These are phyloP conservation scores for Hypericum perforatum DNA, from an alignment of 345 rosid species.

Conservation along the genomic window DNA sequence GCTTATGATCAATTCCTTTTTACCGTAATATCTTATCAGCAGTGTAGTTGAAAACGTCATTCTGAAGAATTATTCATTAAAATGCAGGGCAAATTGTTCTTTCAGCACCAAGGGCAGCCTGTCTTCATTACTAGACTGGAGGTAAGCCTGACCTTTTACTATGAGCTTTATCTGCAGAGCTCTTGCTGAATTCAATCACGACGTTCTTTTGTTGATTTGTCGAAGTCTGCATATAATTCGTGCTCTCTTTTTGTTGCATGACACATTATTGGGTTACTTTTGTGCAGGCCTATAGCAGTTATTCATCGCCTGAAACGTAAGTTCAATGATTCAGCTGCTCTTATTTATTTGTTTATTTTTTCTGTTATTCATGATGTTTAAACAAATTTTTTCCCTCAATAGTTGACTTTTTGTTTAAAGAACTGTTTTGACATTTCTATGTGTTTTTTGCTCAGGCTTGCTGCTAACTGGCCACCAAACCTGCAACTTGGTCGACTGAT, in stretches of 20 bases:
- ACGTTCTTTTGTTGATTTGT: too few species aligned
- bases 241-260: not conserved
- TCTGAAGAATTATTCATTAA: slow-evolving; percentile 11
- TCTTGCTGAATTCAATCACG: not conserved
- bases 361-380: not conserved
- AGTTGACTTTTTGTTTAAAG: not conserved
- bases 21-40: too few species aligned
- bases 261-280: slow-evolving; percentile 16
- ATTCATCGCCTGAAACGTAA: slow-evolving; percentile 87
- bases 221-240: not conserved
- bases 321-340: slow-evolving; percentile 17
- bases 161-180: not conserved
- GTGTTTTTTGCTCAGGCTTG: slow-evolving; percentile 55
- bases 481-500: slow-evolving; percentile 97
- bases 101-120: slow-evolving; percentile 95
- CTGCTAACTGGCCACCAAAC: slow-evolving; percentile 85
- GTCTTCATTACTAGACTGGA: slow-evolving; percentile 91
- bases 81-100: slow-evolving; percentile 81
- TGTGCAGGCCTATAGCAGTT: slow-evolving; percentile 84
- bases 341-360: not conserved
- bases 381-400: not conserved
- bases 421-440: slow-evolving; percentile 5
- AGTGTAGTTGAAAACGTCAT: not conserved
- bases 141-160: slow-evolving; percentile 32
- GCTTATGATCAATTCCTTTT: too few species aligned